Conservation (phyloP, 257 asterid genomes). For the Gentiana straminea region DNA sequence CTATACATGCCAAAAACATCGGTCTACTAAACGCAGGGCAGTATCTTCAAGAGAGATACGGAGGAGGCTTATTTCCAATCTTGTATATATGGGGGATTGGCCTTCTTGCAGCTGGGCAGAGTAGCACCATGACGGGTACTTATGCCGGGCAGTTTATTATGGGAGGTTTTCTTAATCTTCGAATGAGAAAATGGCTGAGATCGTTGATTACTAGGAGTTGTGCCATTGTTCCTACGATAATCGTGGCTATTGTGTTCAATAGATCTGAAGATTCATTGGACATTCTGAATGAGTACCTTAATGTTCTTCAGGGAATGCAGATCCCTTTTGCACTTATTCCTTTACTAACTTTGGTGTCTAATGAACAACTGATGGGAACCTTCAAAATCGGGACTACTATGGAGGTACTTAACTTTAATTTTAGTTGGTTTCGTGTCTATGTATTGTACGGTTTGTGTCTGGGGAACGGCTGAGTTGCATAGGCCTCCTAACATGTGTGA, state of each 20-base stretch:
- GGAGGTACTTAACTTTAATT: constrained; percentile 28
- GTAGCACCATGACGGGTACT: constrained; percentile 73
- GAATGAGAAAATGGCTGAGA: constrained; percentile 56
- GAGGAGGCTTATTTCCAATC: constrained; percentile 45
- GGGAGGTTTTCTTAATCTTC: constrained; percentile 63
- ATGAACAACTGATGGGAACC: constrained; percentile 50
- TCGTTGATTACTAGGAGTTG: constrained; percentile 66
- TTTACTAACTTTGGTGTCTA: constrained; percentile 50
- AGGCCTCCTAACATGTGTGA: too few relatives aligned
- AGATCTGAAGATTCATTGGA: constrained; percentile 55
- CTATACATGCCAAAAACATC: constrained; percentile 28
- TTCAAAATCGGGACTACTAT: constrained; percentile 46
- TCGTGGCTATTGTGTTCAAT: constrained; percentile 54
- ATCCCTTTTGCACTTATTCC: constrained; percentile 72
- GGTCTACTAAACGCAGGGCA: constrained; percentile 64
- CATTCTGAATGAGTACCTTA: constrained; percentile 57
- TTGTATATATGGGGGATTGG: constrained; percentile 69
- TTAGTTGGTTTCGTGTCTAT: background rate
- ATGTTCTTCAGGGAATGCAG: constrained; percentile 68
- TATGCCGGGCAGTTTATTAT: constrained; percentile 78
- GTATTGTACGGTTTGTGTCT: too few relatives aligned
- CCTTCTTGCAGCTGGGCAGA: constrained; percentile 70
- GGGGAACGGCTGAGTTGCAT: too few relatives aligned
- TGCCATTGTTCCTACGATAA: constrained; percentile 52
- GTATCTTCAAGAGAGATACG: constrained; percentile 50